Evolutionary conservation across 352 stramenopile genomes (phyloP).

Genomic region (Globisporangium nagaii): DNA sequence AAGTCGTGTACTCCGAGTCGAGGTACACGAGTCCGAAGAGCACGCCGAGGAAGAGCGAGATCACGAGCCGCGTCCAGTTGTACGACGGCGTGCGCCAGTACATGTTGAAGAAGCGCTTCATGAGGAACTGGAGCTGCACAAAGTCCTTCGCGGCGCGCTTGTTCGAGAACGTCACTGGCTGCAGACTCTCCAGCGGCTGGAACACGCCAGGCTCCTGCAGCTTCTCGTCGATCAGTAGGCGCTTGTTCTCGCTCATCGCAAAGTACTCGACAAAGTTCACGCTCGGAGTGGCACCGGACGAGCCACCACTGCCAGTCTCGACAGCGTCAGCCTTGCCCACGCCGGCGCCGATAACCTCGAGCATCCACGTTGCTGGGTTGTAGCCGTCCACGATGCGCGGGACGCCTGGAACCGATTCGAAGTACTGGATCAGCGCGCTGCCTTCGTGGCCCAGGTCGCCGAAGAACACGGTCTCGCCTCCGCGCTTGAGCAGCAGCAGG

Average conservation of each 20-base stretch:
- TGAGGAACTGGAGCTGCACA: constrained; percentile 38
- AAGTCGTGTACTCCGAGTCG: constrained; percentile 28
- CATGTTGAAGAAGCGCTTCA: constrained; percentile 42
- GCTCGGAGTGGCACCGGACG: not conserved
- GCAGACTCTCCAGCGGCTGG: not conserved
- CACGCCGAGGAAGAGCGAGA: constrained; percentile 73
- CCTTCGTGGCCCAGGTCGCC: constrained; percentile 29
- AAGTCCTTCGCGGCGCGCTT: constrained; percentile 38
- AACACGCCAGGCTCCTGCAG: not conserved
- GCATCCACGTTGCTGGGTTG: constrained; percentile 67
- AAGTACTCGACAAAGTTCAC: constrained; percentile 5
- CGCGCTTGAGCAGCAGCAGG: constrained; percentile 77
- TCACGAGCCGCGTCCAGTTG: constrained; percentile 72
- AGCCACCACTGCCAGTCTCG: not conserved
- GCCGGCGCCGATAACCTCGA: constrained; percentile 52
- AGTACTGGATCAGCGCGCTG: constrained; percentile 41
- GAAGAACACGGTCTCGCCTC: constrained; percentile 59
- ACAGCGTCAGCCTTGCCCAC: not conserved
- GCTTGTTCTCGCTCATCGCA: not conserved
- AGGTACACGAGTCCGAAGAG: constrained; percentile 57
- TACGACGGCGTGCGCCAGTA: constrained; percentile 84
- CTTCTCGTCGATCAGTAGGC: constrained; percentile 1
- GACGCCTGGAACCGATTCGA: constrained; percentile 61
- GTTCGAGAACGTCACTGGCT: constrained; percentile 11
- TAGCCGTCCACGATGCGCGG: constrained; percentile 56